Evolutionary conservation across 768 basidiomycete genomes (phyloP).

Genomic region (Mycena olivaceomarginata): DNA sequence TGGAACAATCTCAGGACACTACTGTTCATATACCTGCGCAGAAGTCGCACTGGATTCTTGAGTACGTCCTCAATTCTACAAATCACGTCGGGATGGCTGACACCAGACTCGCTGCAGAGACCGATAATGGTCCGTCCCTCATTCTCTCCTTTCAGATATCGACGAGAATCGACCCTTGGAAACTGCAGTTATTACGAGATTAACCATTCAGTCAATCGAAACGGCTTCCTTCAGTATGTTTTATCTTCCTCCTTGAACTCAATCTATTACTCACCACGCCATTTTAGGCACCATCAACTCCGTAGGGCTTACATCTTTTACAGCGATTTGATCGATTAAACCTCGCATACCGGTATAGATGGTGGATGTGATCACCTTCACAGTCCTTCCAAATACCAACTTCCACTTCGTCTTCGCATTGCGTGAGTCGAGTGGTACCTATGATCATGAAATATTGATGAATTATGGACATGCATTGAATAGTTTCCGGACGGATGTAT

Average conservation of each 20-base stretch:
- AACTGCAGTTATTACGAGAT: neutral
- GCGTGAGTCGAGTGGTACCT: neutral
- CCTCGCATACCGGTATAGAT: neutral
- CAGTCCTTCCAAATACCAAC: no score
- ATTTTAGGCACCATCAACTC: slow-evolving; percentile 2
- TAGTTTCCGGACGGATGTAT: neutral
- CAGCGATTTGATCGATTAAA: neutral
- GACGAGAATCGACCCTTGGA: neutral
- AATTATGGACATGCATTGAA: neutral
- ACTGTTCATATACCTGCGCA: slow-evolving; percentile 19
- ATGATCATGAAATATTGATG: neutral
- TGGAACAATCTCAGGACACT: neutral
- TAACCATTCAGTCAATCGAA: slow-evolving; percentile 14
- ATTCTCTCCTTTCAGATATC: neutral
- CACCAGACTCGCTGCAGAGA: neutral
- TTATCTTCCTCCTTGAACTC: neutral
- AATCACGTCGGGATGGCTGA: neutral
- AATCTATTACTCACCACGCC: neutral
- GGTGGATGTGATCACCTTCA: no score
- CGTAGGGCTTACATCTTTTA: neutral
- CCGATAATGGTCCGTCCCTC: slow-evolving; percentile 4
- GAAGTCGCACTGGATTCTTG: slow-evolving; percentile 12
- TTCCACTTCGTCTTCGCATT: no score
- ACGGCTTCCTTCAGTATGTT: slow-evolving; percentile 18
- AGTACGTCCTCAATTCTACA: neutral